These are phyloP conservation scores for Lipomyces anomalus DNA, from an alignment of 805 yeast species.

Conservation along the genomic window DNA sequence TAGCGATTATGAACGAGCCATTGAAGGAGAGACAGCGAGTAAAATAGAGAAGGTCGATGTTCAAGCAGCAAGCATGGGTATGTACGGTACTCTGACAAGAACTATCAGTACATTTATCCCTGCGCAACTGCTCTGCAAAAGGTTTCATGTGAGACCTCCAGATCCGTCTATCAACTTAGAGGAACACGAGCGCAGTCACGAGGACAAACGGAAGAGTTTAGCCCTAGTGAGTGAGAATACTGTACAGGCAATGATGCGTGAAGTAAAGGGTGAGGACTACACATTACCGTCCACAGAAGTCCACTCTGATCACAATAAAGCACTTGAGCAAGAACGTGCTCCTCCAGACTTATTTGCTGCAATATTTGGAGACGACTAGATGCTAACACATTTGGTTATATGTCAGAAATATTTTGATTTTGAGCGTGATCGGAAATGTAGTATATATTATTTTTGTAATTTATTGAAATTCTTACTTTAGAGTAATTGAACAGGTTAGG, in stretches of 20 bases:
- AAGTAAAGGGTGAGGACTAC: conserved; percentile 1
- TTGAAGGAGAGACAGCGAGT: background rate
- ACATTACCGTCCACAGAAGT: conserved; percentile 1
- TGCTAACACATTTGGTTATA: too few relatives aligned
- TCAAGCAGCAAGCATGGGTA: conserved; percentile 24
- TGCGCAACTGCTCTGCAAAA: conserved; percentile 26
- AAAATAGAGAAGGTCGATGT: conserved; percentile 7
- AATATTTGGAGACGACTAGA: conserved; percentile 27
- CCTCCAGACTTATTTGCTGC: conserved; percentile 24
- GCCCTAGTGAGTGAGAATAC: conserved; percentile 1
- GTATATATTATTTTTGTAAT: too few relatives aligned
- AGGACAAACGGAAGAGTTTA: background rate
- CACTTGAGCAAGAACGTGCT: conserved; percentile 22
- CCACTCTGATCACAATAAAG: conserved; percentile 19
- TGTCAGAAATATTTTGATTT: too few relatives aligned
- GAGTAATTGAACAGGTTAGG: too few relatives aligned
- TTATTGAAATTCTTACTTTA: too few relatives aligned
- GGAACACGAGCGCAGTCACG: background rate
- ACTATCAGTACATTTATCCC: conserved; percentile 22
- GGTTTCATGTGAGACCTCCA: conserved; percentile 24
- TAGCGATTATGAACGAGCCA: background rate
- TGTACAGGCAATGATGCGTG: background rate
- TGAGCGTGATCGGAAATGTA: too few relatives aligned
- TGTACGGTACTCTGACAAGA: conserved; percentile 28
- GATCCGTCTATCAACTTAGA: background rate